phyloP scores from a whole-genome alignment of 2,329 filamentous ascomycete species.

The Aureobasidium lini region DNA sequence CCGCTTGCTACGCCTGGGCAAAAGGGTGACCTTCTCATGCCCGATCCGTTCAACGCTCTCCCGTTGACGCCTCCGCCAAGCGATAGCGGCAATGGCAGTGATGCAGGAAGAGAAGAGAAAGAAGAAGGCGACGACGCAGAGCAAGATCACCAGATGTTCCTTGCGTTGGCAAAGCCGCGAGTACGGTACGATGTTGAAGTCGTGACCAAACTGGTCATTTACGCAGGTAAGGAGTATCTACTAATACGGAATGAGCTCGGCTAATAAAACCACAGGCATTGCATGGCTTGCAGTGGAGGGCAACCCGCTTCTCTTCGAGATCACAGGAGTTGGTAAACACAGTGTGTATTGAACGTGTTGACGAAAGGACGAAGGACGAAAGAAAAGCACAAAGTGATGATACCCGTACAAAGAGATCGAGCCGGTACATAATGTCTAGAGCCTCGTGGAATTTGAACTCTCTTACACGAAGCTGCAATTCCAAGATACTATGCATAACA shows the following conservation, averaged over 20 bases:
- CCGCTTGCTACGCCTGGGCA: not conserved
- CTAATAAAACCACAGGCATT: constrained; percentile 53
- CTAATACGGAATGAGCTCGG: not conserved
- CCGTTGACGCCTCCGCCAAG: constrained; percentile 27
- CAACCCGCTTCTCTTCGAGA: constrained; percentile 60
- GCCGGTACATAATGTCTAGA: not conserved
- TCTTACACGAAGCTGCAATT: no score
- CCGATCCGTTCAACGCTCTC: constrained; percentile 6
- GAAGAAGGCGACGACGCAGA: constrained; percentile 30
- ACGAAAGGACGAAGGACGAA: not conserved
- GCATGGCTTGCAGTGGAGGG: constrained; percentile 70
- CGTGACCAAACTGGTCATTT: constrained; percentile 91
- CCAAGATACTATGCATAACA: no score
- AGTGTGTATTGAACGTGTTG: not conserved
- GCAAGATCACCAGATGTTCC: constrained; percentile 63
- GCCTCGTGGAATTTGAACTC: no score
- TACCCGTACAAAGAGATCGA: not conserved
- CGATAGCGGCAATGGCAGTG: constrained; percentile 19
- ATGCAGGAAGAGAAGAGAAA: constrained; percentile 17
- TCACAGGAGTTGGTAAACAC: constrained; percentile 6
- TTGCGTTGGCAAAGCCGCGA: constrained; percentile 71
- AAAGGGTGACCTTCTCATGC: not conserved
- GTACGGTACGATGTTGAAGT: constrained; percentile 98
- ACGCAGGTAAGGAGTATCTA: constrained; percentile 57
- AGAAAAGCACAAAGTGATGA: not conserved